phyloP scores from a whole-genome alignment of 495 filamentous ascomycete genomes.

The Lasiosphaeriaceae sp. region DNA sequence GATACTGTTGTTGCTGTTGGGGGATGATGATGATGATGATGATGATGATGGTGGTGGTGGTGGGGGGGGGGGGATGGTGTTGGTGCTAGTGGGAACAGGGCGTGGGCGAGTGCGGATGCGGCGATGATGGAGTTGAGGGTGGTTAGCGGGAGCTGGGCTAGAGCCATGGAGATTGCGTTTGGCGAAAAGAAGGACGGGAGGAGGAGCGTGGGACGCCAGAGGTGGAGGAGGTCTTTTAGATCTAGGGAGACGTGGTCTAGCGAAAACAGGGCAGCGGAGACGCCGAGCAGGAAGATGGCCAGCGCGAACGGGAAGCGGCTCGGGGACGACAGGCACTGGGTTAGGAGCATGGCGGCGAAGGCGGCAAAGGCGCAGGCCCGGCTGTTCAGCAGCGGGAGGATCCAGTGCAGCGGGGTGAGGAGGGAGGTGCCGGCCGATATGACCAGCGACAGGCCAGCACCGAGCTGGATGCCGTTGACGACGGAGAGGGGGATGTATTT shows the following conservation, averaged over 20 bases:
- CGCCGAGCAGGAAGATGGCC: slow-evolving; percentile 60
- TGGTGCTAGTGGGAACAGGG: slow-evolving; percentile 81
- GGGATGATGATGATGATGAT: too few relatives aligned
- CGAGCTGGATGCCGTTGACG: slow-evolving; percentile 91
- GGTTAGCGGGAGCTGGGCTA: slow-evolving; percentile 87
- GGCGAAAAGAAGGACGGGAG: slow-evolving; percentile 49
- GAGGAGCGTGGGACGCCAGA: slow-evolving; percentile 31
- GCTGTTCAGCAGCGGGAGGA: slow-evolving; percentile 64
- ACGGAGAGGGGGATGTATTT: slow-evolving; percentile 75
- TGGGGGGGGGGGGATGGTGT: too few relatives aligned
- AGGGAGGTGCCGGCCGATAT: slow-evolving; percentile 67
- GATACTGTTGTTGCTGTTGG: slow-evolving; percentile 57
- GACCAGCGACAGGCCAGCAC: slow-evolving; percentile 76
- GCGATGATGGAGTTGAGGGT: slow-evolving; percentile 89
- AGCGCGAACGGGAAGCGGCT: slow-evolving; percentile 76
- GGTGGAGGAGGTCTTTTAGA: too few relatives aligned
- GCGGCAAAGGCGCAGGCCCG: slow-evolving; percentile 65
- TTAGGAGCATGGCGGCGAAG: slow-evolving; percentile 64
- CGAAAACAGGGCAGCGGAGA: slow-evolving; percentile 20
- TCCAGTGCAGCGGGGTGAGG: slow-evolving; percentile 55
- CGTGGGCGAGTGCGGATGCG: slow-evolving; percentile 66
- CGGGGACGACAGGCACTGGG: slow-evolving; percentile 46
- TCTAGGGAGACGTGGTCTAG: neutral
- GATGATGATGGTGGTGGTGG: too few relatives aligned
- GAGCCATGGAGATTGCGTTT: slow-evolving; percentile 50